phyloP scores from a whole-genome alignment of 1,139 yeast species.

The Scheffersomyces lignicola region DNA sequence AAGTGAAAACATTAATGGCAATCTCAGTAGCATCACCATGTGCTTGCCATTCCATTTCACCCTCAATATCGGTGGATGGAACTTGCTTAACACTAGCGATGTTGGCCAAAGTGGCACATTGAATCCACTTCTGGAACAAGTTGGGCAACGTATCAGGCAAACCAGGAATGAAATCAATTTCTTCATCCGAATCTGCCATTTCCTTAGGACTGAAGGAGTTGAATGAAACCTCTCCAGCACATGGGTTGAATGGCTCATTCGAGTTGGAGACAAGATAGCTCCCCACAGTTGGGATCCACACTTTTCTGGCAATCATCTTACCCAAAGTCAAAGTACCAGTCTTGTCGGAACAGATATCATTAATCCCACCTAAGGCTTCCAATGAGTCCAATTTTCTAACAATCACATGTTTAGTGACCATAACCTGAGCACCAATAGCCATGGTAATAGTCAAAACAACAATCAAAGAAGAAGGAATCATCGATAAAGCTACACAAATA shows the following conservation, averaged over 20 bases:
- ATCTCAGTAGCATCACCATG: slow-evolving; percentile 87
- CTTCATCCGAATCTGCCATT: slow-evolving; percentile 39
- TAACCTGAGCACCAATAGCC: slow-evolving; percentile 83
- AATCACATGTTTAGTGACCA: slow-evolving; percentile 71
- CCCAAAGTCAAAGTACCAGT: slow-evolving; percentile 85
- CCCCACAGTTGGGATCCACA: slow-evolving; percentile 79
- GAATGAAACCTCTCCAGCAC: slow-evolving; percentile 55
- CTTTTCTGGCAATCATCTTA: slow-evolving; percentile 69
- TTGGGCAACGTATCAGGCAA: slow-evolving; percentile 22
- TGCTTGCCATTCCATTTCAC: slow-evolving; percentile 64
- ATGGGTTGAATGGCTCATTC: slow-evolving; percentile 73
- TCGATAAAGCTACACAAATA: slow-evolving; percentile 76
- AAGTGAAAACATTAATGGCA: slow-evolving; percentile 73
- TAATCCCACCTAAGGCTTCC: slow-evolving; percentile 78
- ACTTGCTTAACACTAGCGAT: slow-evolving; percentile 55
- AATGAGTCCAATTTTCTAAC: slow-evolving; percentile 77
- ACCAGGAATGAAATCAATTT: slow-evolving; percentile 26
- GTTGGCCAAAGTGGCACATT: slow-evolving; percentile 69
- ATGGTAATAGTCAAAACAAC: slow-evolving; percentile 82
- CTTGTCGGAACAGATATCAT: slow-evolving; percentile 81
- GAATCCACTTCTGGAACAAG: slow-evolving; percentile 49
- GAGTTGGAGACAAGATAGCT: slow-evolving; percentile 60
- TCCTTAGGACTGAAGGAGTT: slow-evolving; percentile 42
- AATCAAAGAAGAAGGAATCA: slow-evolving; percentile 81
- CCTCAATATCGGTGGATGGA: slow-evolving; percentile 20